phyloP scores from a whole-genome alignment of 1,284 basidiomycete species.

The Rhodotorula mucilaginosa region DNA sequence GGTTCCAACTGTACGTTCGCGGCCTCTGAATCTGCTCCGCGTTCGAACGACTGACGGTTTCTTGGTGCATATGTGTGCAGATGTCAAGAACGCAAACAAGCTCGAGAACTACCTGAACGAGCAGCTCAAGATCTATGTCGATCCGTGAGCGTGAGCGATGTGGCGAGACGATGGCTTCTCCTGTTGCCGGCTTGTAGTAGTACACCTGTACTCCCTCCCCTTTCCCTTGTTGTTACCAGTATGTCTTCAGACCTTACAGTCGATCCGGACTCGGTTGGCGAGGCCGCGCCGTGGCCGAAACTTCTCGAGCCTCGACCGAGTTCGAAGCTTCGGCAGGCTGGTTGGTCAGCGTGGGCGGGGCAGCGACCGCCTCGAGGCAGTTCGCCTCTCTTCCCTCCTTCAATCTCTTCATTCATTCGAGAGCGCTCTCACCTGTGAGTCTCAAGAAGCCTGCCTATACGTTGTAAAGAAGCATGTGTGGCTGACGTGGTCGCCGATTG shows the following conservation, averaged over 20 bases:
- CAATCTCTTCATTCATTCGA: too few relatives aligned
- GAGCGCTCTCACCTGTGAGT: too few relatives aligned
- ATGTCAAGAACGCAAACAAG: constrained; percentile 79
- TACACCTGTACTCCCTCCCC: not conserved
- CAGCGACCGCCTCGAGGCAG: too few relatives aligned
- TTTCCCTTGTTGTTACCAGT: not conserved
- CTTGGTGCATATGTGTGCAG: not conserved
- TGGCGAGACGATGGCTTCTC: not conserved
- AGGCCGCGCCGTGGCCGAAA: too few relatives aligned
- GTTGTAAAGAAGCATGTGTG: too few relatives aligned
- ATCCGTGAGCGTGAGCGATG: not conserved
- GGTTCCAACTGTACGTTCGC: constrained; percentile 60
- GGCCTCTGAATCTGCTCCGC: not conserved
- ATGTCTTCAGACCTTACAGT: not conserved
- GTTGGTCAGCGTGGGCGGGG: too few relatives aligned
- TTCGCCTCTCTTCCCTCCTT: not conserved
- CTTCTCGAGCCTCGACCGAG: too few relatives aligned
- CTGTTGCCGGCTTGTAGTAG: not conserved
- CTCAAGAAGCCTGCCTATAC: too few relatives aligned
- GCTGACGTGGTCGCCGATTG: not conserved
- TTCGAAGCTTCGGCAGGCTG: too few relatives aligned
- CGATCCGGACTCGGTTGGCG: too few relatives aligned
- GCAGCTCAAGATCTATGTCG: constrained; percentile 33
- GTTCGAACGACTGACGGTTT: not conserved
- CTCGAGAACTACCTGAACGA: constrained; percentile 60